Percentiles rank a stretch among this genome's conserved stretches.
These are phyloP conservation scores for Aspergillus awamori DNA, from an alignment of 2,329 filamentous ascomycete genomes.

Conservation along the genomic window DNA sequence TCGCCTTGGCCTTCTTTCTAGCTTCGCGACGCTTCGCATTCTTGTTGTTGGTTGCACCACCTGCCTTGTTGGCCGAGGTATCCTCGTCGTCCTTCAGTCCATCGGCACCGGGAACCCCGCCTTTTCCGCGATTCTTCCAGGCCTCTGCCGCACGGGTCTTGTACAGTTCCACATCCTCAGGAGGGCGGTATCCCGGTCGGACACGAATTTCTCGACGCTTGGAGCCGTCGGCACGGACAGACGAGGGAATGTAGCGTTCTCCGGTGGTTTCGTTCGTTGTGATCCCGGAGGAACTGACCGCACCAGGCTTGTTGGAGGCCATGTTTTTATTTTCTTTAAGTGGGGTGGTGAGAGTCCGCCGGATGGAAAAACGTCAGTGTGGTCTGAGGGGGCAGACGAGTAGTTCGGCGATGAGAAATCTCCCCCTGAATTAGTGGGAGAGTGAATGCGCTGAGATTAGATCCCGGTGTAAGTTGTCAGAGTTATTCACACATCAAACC, in stretches of 20 bases:
- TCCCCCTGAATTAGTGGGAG: neutral
- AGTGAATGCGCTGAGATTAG: neutral
- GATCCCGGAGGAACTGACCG: conserved; percentile 62
- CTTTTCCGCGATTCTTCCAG: conserved; percentile 74
- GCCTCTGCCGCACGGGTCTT: conserved; percentile 87
- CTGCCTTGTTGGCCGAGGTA: conserved; percentile 42
- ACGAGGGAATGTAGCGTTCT: conserved; percentile 86
- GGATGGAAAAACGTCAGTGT: neutral
- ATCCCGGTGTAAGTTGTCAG: neutral
- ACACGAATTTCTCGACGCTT: conserved; percentile 95
- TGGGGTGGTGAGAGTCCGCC: neutral
- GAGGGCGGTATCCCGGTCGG: conserved; percentile 87
- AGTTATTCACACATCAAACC: neutral
- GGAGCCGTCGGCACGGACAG: conserved; percentile 81
- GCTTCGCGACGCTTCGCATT: conserved; percentile 80
- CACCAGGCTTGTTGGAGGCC: conserved; percentile 52
- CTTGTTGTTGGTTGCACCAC: conserved; percentile 68
- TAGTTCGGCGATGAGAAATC: neutral
- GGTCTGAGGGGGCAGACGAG: neutral
- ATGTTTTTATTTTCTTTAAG: conserved; percentile 40
- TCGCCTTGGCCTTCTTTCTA: conserved; percentile 62
- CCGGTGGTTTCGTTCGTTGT: conserved; percentile 75
- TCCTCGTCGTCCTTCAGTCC: conserved; percentile 54
- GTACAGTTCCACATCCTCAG: conserved; percentile 95
- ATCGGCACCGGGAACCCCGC: conserved; percentile 75